Conservation (phyloP, 2,329 filamentous ascomycete genomes). For the Ceratocystis diversiconidia region DNA sequence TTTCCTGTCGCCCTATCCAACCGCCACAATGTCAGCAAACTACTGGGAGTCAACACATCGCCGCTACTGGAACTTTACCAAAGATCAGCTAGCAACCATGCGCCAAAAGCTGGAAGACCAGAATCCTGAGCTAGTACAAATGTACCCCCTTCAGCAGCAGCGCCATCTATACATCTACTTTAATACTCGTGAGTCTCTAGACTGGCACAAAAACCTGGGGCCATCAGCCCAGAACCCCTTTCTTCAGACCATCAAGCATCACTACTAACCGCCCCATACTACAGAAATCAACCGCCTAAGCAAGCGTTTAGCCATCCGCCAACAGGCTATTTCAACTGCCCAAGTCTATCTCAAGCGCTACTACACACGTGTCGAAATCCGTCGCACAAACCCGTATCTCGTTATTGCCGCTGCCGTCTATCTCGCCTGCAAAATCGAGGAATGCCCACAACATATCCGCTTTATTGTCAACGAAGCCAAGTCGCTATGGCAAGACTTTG, state of each 20-base stretch:
- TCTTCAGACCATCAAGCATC: background rate
- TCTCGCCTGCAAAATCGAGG: slow-evolving; percentile 94
- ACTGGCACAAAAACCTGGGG: background rate
- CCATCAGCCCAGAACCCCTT: background rate
- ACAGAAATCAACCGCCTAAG: slow-evolving; percentile 68
- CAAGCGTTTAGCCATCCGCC: slow-evolving; percentile 69
- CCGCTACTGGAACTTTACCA: slow-evolving; percentile 79
- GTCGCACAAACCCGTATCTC: slow-evolving; percentile 84
- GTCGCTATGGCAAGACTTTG: slow-evolving; percentile 67
- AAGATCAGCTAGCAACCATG: slow-evolving; percentile 61
- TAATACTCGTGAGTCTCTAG: slow-evolving; percentile 54
- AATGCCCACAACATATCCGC: slow-evolving; percentile 89
- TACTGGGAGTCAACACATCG: slow-evolving; percentile 94
- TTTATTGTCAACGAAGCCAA: slow-evolving; percentile 78
- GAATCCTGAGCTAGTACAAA: slow-evolving; percentile 57
- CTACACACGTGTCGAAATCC: slow-evolving; percentile 80
- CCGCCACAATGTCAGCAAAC: slow-evolving; percentile 64
- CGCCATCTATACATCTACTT: slow-evolving; percentile 83
- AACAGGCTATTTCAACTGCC: slow-evolving; percentile 86
- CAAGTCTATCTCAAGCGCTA: slow-evolving; percentile 92
- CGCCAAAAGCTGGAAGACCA: slow-evolving; percentile 65
- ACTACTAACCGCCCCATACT: slow-evolving; percentile 6
- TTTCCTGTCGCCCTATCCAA: background rate
- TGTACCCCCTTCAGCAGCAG: slow-evolving; percentile 69
- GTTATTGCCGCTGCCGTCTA: slow-evolving; percentile 89